These are phyloP conservation scores for Backusella tarrabulga DNA, from an alignment of 192 early-diverging fungal species.

Conservation along the genomic window DNA sequence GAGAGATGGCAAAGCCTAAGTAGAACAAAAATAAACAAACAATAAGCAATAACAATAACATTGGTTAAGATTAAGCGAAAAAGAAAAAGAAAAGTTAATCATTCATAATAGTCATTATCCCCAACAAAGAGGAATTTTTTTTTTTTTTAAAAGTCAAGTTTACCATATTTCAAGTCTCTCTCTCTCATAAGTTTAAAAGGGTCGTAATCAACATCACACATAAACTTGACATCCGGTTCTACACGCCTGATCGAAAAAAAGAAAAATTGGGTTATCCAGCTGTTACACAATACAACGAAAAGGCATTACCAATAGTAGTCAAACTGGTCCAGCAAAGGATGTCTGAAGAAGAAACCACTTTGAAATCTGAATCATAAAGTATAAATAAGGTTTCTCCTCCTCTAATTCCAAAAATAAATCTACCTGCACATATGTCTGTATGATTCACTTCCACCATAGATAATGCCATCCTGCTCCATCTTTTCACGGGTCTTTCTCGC, in stretches of 20 bases:
- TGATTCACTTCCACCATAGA: conserved; percentile 64
- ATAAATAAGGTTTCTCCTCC: not conserved
- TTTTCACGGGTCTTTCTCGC: conserved; percentile 48
- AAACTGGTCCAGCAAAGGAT: conserved; percentile 60
- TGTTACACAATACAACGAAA: not conserved
- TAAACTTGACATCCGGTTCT: conserved; percentile 75
- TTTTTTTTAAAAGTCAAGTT: not conserved
- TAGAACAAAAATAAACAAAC: not conserved
- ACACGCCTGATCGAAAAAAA: conserved; percentile 39
- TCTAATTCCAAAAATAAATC: not conserved
- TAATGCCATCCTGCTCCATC: conserved; percentile 53
- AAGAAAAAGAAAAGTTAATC: not conserved
- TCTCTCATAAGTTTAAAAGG: conserved; percentile 71
- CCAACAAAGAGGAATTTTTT: not conserved
- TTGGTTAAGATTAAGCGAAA: too few relatives aligned
- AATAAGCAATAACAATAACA: not conserved
- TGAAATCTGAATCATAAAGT: conserved; percentile 44
- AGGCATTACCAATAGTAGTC: conserved; percentile 87
- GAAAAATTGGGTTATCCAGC: not conserved
- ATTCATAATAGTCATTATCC: not conserved
- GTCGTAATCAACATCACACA: conserved; percentile 72
- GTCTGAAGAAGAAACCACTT: conserved; percentile 76
- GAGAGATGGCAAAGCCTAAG: conserved; percentile 56
- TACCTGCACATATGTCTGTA: conserved; percentile 76
- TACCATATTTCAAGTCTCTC: conserved; percentile 62